Evolutionary conservation across 441 rosid species (phyloP).

Genomic region (Mallotus repandus): DNA sequence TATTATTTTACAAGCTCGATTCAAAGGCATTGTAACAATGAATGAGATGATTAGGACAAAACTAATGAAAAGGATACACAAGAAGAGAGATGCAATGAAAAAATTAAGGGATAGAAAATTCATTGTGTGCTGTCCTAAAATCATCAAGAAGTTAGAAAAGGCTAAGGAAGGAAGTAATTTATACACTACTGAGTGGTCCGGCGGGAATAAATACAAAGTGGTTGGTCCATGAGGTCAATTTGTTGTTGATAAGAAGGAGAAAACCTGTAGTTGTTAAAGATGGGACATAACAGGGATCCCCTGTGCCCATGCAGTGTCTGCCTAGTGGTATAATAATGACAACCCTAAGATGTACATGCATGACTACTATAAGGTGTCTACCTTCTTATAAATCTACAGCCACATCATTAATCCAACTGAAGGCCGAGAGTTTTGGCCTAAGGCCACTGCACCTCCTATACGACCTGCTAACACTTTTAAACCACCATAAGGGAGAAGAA

Average conservation of each 20-base stretch:
- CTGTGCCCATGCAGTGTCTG: neutral
- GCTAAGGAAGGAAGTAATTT: neutral
- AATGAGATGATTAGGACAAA: neutral
- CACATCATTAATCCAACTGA: too few relatives aligned
- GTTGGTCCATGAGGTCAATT: neutral
- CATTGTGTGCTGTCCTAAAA: too few relatives aligned
- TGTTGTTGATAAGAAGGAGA: neutral
- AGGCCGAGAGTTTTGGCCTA: too few relatives aligned
- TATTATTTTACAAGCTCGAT: neutral
- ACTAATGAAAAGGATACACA: neutral
- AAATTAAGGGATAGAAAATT: too few relatives aligned
- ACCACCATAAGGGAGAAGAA: too few relatives aligned
- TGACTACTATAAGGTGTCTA: neutral
- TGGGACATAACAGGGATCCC: neutral
- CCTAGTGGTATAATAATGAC: neutral
- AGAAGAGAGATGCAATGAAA: neutral
- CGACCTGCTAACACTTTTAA: accelerated
- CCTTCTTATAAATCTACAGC: neutral
- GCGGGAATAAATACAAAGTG: neutral
- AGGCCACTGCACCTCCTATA: too few relatives aligned
- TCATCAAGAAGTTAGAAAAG: too few relatives aligned
- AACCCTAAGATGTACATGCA: too few relatives aligned
- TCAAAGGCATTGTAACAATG: neutral
- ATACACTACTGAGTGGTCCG: neutral
- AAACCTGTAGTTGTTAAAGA: neutral